A percentile compares a stretch with the other conserved stretches of the same genome.
These are phyloP conservation scores for Dacryopinax spathularia DNA, from an alignment of 768 basidiomycete genomes.

Conservation along the genomic window DNA sequence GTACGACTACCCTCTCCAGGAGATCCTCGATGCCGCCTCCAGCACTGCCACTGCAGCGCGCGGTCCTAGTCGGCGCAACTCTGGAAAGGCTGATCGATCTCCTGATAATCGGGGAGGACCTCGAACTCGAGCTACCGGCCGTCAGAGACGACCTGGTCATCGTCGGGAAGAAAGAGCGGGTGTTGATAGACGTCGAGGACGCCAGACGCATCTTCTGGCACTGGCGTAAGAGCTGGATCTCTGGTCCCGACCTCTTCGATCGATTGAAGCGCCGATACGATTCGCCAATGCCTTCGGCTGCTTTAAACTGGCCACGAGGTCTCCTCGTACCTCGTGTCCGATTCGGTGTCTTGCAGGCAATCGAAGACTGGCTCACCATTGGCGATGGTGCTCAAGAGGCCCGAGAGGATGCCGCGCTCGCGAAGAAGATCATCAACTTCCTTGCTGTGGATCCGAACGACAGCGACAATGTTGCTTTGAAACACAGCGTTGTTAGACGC, in stretches of 20 bases:
- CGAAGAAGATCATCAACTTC: constrained; percentile 44
- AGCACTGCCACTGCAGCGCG: constrained; percentile 57
- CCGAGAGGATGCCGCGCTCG: constrained; percentile 55
- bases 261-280: constrained; percentile 53
- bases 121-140: not conserved
- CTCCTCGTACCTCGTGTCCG: constrained; percentile 9
- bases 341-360: constrained; percentile 14
- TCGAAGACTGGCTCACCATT: constrained; percentile 55
- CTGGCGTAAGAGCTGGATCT: not conserved
- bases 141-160: constrained; percentile 7
- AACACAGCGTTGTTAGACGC: not conserved
- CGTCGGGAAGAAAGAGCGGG: constrained; percentile 27
- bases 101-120: constrained; percentile 54
- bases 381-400: constrained; percentile 71
- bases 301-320: constrained; percentile 29
- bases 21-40: constrained; percentile 57
- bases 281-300: constrained; percentile 45
- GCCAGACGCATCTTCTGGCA: constrained; percentile 47
- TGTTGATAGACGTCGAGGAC: constrained; percentile 68
- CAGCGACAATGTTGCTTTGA: constrained; percentile 10
- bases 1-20: constrained; percentile 24
- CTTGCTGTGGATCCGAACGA: constrained; percentile 43
- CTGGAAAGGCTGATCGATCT: constrained; percentile 59
- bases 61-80: constrained; percentile 65
- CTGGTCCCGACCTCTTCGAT: constrained; percentile 26